Evolutionary conservation across 257 asterid species (phyloP), one percentile per base, ranked within the genome.

Genomic region (Petrea volubilis): DNA sequence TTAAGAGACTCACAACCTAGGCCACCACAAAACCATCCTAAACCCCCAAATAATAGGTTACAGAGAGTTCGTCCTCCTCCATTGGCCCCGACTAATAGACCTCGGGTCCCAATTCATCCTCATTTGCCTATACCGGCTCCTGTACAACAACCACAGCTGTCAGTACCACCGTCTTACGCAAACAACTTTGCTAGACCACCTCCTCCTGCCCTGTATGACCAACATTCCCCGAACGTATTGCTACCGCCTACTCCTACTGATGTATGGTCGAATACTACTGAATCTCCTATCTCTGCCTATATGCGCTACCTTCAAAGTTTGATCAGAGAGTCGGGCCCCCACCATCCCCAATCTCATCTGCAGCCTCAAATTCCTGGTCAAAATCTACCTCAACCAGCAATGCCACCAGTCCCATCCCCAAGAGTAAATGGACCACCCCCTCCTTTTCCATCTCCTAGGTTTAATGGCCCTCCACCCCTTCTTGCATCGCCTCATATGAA

Each of bases 61-160:
- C 96, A 85, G 56, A 88, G 86, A 80, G 90, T 93, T 70, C 85
- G 97, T 4, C 97, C 98, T 6, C 95, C 98, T 0, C 98, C 98
- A 43, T 60, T 92, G 79, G 90, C 85, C 1, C 83, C 90, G 7
- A 89, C 90, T 23, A 80, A 72, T 51, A 87, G 96, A 44, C 93
- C 95, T 64, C 95, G 76, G 8, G 60, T 79, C 47, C 96, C 94
- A 3, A 67, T 84, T 53, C 90, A 79, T 53, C 87, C 75, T 49
- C 92, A 77, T 18, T 60, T 60, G 9, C 89, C 79, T 3, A n/a
- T n/a, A n/a, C n/a, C n/a, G n/a, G n/a, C n/a, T n/a, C n/a, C n/a
- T n/a, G 51, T 79, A 60, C 80, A 80, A 20, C 85, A 74, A 34
- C 71, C 70, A 14, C 88, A 80, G 47, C 79, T 78, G 36, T 51